Evolutionary conservation across 2,329 filamentous ascomycete species (phyloP).

Genomic region (Ceratocystis harringtonii): DNA sequence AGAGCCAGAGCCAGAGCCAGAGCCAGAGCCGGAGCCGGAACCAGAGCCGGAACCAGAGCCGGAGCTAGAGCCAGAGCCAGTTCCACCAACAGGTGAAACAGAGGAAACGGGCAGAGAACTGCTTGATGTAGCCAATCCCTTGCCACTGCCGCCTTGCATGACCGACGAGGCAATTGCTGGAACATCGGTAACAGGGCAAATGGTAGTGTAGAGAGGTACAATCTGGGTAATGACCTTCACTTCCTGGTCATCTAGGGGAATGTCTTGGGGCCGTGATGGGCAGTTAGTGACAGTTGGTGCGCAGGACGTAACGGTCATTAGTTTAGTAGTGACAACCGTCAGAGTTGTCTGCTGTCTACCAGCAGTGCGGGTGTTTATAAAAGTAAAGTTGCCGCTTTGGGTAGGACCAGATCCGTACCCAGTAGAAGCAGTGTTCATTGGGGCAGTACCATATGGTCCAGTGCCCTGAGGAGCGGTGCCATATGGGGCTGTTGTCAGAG

Average conservation of each 20-base stretch:
- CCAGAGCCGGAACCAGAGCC: neutral
- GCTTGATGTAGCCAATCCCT: neutral
- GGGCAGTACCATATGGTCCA: conserved; percentile 19
- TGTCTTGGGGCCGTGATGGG: conserved; percentile 25
- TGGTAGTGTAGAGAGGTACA: conserved; percentile 27
- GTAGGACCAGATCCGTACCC: conserved; percentile 18
- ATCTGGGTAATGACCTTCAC: conserved; percentile 28
- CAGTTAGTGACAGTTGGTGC: conserved; percentile 44
- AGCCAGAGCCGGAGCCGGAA: neutral
- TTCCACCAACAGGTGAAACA: neutral
- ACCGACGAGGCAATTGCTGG: conserved; percentile 29
- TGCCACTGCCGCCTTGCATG: conserved; percentile 21
- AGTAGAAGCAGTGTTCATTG: conserved; percentile 17
- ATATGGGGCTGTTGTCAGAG: neutral
- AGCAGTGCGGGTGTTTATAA: conserved; percentile 19
- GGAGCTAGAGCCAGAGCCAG: neutral
- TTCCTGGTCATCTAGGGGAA: conserved; percentile 26
- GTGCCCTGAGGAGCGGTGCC: neutral
- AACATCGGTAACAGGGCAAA: conserved; percentile 33
- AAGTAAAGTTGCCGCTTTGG: conserved; percentile 19
- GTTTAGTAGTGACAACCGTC: conserved; percentile 39
- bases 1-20: conserved; percentile 35
- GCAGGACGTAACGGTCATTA: conserved; percentile 44
- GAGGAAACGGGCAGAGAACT: conserved; percentile 11
- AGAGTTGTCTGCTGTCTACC: conserved; percentile 25